phyloP scores from a whole-genome alignment of 352 stramenopile species.

The Pythium apleroticum region DNA sequence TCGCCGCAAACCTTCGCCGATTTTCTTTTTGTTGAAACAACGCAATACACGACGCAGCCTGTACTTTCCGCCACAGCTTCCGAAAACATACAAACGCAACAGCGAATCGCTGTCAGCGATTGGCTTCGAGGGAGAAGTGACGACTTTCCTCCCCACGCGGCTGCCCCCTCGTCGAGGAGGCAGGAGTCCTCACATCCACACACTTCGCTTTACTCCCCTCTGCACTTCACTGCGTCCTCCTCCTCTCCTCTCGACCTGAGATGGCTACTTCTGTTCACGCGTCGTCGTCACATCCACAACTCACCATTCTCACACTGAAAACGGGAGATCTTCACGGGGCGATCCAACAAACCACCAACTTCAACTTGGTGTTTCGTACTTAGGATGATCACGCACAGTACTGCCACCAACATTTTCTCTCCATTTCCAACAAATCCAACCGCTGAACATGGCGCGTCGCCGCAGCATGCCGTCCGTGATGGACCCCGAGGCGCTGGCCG shows the following conservation, averaged over 20 bases:
- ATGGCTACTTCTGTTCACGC: conserved; percentile 1
- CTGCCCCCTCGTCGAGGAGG: no score
- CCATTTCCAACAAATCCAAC: conserved; percentile 1
- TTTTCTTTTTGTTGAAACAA: no score
- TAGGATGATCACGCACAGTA: conserved; percentile 12
- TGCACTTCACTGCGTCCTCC: not conserved
- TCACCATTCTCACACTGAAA: not conserved
- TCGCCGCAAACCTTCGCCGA: no score
- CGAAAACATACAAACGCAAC: no score
- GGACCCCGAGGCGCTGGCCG: conserved; percentile 37
- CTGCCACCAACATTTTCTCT: conserved; percentile 1
- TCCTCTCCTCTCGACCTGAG: not conserved
- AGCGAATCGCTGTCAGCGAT: no score
- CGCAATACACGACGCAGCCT: no score
- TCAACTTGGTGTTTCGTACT: conserved; percentile 30
- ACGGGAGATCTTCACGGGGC: no score
- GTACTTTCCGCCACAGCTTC: no score
- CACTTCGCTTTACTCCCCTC: not conserved
- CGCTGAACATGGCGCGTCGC: conserved; percentile 31
- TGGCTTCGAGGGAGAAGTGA: no score
- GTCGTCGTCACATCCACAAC: not conserved
- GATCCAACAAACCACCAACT: conserved; percentile 17
- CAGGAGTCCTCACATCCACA: no score
- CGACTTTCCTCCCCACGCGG: no score
- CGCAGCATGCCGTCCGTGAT: conserved; percentile 41